Base-by-base conservation (phyloP, 306 rosid species). In the Purshia tridentata region DNA sequence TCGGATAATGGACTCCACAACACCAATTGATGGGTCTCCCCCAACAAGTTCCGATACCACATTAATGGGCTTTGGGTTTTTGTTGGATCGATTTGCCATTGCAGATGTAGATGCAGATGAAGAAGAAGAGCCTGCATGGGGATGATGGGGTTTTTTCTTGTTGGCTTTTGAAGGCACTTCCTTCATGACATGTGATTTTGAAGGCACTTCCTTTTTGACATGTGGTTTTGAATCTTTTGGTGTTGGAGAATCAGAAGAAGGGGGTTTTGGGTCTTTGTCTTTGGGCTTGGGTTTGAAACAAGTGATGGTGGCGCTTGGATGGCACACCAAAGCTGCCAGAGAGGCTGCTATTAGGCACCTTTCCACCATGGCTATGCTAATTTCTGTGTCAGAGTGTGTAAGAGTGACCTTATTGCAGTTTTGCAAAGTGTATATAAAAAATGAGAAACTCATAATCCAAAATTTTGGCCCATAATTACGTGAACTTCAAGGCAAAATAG, bases 261-360 rank as follows among this genome's bases (percentile, higher is more conserved):
- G 13, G 46, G 66, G 66, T 29, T 75, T 54, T 23, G 37, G 51
- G 60, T 39, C 44, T 51, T 23, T 50, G 47, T n/a, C 23, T 14
- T 35, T 40, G 9, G 77, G 60, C 72, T 41, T 67, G 4, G 78
- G 74, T 6, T 37, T 66, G 78, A 78, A 78, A 19, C 69, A 65
- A 44, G 45, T 72, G 22, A 78, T 72, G 64, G 78, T 72, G 64
- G 78, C 41, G 42, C 82, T 72, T 16, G 74, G 82, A 67, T 78
- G 82, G 37, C 78, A 73, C 2, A 47, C 70, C 45, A 72, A 45
- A 11, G 76, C 47, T 46, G 78, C 82, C 19, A 72, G 56, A 49
- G 78, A 72, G 47, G 78, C 73, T 48, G 70, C 82, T 6, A 72
- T 67, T 5, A 78, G 55, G 51, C 82, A 78, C 37, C 49, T 66